Percentiles rank a stretch among this genome's conserved stretches.
Conservation (phyloP, 495 filamentous ascomycete genomes). For the Aspergillus asperescens region DNA sequence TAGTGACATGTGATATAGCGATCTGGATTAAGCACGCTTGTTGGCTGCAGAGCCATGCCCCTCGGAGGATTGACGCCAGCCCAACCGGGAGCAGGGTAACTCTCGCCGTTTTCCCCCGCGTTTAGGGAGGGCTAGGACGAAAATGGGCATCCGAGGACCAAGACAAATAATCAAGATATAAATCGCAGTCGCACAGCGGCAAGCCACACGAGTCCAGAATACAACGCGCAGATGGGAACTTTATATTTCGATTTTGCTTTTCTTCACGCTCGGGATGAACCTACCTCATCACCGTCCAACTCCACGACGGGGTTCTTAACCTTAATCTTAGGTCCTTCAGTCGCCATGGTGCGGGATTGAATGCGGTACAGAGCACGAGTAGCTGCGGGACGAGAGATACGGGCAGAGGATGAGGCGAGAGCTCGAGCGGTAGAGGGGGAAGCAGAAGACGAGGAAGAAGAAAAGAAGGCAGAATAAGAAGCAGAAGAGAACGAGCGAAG, state of each 20-base stretch:
- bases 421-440: conserved; percentile 19
- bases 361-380: conserved; percentile 29
- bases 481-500: conserved; percentile 18
- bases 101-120: conserved; percentile 37
- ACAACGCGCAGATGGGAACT: conserved; percentile 1
- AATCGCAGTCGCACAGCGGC: conserved; percentile 20
- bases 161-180: conserved; percentile 21
- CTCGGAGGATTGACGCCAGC: conserved; percentile 17
- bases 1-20: conserved; percentile 23
- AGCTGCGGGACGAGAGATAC: conserved; percentile 26
- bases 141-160: conserved; percentile 23
- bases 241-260: conserved; percentile 2
- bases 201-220: conserved; percentile 1
- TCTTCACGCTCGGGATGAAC: conserved; percentile 7
- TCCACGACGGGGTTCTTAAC: conserved; percentile 97
- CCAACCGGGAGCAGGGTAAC: conserved; percentile 12
- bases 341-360: conserved; percentile 45
- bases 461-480: conserved; percentile 14
- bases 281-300: conserved; percentile 89
- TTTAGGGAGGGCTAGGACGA: conserved; percentile 22
- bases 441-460: conserved; percentile 23
- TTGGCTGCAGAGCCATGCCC: conserved; percentile 15
- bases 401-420: conserved; percentile 27
- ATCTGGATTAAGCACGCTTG: conserved; percentile 4
- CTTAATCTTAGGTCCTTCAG: conserved; percentile 72